Evolutionary conservation across 441 rosid genomes (phyloP), one percentile per base, ranked within the genome.

Genomic region (Cnidoscolus chayamansa): DNA sequence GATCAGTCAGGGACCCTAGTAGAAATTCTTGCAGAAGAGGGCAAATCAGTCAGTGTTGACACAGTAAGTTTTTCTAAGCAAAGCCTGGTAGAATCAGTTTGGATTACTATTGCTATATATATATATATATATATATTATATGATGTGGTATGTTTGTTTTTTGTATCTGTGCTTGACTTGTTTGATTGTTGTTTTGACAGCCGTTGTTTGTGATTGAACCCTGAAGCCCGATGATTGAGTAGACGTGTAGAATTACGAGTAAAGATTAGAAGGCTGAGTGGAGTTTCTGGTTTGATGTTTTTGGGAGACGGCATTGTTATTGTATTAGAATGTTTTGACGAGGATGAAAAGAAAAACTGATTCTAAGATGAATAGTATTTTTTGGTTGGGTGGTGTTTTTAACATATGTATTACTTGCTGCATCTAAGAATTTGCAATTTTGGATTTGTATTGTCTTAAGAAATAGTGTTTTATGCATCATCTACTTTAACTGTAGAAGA

Each of bases 1-100:
- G 94, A 90, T 78, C 89, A 81, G 67, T 72, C 94, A 1, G 97
- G 97, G 84, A 88, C 96, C 2, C 17, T 90, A 68, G 90, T 88
- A 0, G 94, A 90, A 78, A 75, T 87, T 59, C 60, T 92, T 19
- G 89, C 63, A 25, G 91, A 92, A 82, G 97, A 92, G 61, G 86
- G 90, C 63, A 88, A 90, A 77, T 74, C 92, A 48, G 92, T 88
- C 20, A 87, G 89, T 51, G 83, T 88, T 54, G 97, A 87, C 78
- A 81, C 63, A 59, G 95, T 91, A 65, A 84, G 85, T 81, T 72
- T 72, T 53, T 60, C 56, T 69, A 40, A 7, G 10, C 63, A 31
- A 43, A 40, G 10, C 6, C 50, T 67, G 30, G 35, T 4, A 10
- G 19, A 72, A 72, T 7, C 69, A 63, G 70, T 31, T 57, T 7